phyloP scores from a whole-genome alignment of 2,329 filamentous ascomycete species.

The Colletotrichum spaethianum region DNA sequence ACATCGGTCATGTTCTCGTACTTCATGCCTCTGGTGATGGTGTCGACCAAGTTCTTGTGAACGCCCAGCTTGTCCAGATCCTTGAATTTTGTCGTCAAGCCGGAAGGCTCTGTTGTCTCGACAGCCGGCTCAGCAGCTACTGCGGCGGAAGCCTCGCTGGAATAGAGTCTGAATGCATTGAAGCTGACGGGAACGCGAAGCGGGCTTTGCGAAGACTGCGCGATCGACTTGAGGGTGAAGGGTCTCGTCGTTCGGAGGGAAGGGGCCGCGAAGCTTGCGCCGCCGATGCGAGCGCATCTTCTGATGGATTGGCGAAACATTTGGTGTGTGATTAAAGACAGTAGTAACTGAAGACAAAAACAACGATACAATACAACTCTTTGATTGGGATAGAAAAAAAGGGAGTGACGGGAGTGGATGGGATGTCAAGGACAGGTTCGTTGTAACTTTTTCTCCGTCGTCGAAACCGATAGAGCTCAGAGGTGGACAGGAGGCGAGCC shows the following conservation, averaged over 20 bases:
- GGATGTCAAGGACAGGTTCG: not conserved
- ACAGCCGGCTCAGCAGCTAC: conserved; percentile 42
- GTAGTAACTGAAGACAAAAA: conserved; percentile 9
- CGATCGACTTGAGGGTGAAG: conserved; percentile 35
- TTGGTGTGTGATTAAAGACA: conserved; percentile 16
- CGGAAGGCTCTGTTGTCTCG: conserved; percentile 39
- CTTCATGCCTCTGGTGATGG: conserved; percentile 80
- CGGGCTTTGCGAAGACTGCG: conserved; percentile 29
- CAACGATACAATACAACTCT: conserved; percentile 16
- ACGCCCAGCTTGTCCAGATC: conserved; percentile 66
- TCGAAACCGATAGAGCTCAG: conserved; percentile 12
- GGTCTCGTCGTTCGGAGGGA: conserved; percentile 33
- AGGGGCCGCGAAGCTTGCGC: conserved; percentile 42
- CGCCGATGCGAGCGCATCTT: conserved; percentile 56
- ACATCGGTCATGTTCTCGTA: conserved; percentile 94
- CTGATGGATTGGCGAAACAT: conserved; percentile 51
- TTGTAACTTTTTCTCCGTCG: conserved; percentile 23
- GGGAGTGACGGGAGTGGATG: not conserved
- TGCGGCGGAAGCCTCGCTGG: conserved; percentile 53
- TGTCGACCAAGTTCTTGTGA: conserved; percentile 74
- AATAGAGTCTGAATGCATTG: conserved; percentile 52
- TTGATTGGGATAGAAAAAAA: not conserved
- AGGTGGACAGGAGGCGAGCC: conserved; percentile 43
- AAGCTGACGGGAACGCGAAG: conserved; percentile 25
- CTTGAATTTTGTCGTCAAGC: conserved; percentile 50